phyloP scores from a whole-genome alignment of 129 eudicot genomes.

The Lactuca saligna region DNA sequence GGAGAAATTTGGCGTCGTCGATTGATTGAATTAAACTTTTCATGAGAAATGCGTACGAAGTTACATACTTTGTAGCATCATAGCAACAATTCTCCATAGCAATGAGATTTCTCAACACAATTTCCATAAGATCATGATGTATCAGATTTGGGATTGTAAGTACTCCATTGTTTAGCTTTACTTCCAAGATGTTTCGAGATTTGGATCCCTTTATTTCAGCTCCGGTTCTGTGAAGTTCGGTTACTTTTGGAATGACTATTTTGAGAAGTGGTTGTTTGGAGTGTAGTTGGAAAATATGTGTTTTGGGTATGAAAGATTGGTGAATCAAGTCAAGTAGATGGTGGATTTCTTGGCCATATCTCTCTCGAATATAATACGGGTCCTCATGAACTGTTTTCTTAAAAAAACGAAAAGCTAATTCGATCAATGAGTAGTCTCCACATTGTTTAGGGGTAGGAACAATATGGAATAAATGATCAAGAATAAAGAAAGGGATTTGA shows the following conservation, averaged over 20 bases:
- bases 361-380: constrained; percentile 25
- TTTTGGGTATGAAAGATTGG: constrained; percentile 53
- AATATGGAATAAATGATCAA: constrained; percentile 48
- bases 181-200: constrained; percentile 32
- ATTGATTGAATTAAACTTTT: constrained; percentile 33
- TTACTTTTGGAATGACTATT: constrained; percentile 17
- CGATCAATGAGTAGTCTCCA: constrained; percentile 30
- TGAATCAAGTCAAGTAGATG: constrained; percentile 69
- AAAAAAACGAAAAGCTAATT: constrained; percentile 55
- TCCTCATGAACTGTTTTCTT: constrained; percentile 46
- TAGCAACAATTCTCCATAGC: constrained; percentile 54
- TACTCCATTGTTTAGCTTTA: constrained; percentile 37
- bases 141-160: constrained; percentile 51
- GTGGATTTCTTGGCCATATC: constrained; percentile 37
- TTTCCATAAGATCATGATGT: constrained; percentile 45
- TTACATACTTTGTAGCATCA: constrained; percentile 43
- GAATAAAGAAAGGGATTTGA: constrained; percentile 69
- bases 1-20: constrained; percentile 46
- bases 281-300: constrained; percentile 12
- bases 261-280: constrained; percentile 1
- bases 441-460: constrained; percentile 56
- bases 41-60: constrained; percentile 61
- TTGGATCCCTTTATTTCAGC: constrained; percentile 29
- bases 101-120: constrained; percentile 52
- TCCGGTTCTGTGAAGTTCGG: constrained; percentile 32